Percentiles rank a stretch among this genome's conserved stretches.
phyloP scores from a whole-genome alignment of 805 yeast species.

The Saturnispora serradocipensis region DNA sequence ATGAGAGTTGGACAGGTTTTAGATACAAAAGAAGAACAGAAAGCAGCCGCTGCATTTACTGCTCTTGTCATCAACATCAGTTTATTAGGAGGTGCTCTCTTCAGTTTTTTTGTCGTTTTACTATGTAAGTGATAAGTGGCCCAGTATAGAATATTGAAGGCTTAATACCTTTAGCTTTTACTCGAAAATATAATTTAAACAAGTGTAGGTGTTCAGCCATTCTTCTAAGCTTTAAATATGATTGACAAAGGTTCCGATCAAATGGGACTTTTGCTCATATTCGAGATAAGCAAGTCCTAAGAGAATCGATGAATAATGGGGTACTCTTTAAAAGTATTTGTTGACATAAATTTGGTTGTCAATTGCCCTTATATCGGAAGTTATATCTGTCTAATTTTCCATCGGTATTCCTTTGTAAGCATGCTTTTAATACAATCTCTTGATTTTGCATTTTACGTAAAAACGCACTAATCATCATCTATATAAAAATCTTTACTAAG shows the following conservation, averaged over 20 bases:
- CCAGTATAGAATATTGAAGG: not conserved
- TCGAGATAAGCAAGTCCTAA: too few relatives aligned
- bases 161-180: not conserved
- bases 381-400: too few relatives aligned
- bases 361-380: too few relatives aligned
- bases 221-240: too few relatives aligned
- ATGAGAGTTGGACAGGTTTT: conserved; percentile 23
- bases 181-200: too few relatives aligned
- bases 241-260: too few relatives aligned
- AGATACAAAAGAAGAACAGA: conserved; percentile 49
- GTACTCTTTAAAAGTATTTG: too few relatives aligned
- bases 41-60: conserved; percentile 93
- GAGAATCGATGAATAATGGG: too few relatives aligned
- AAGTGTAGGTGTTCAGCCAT: too few relatives aligned
- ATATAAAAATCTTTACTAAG: not conserved
- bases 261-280: too few relatives aligned
- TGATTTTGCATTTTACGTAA: not conserved
- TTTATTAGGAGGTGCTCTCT: conserved; percentile 65
- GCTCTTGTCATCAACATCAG: conserved; percentile 73
- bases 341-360: too few relatives aligned
- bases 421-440: not conserved
- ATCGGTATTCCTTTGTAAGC: too few relatives aligned
- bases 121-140: not conserved
- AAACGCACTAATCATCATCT: not conserved
- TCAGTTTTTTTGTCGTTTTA: conserved; percentile 55